Base-by-base conservation (phyloP, 1,139 yeast genomes). In the Petasospora rhodanensis region DNA sequence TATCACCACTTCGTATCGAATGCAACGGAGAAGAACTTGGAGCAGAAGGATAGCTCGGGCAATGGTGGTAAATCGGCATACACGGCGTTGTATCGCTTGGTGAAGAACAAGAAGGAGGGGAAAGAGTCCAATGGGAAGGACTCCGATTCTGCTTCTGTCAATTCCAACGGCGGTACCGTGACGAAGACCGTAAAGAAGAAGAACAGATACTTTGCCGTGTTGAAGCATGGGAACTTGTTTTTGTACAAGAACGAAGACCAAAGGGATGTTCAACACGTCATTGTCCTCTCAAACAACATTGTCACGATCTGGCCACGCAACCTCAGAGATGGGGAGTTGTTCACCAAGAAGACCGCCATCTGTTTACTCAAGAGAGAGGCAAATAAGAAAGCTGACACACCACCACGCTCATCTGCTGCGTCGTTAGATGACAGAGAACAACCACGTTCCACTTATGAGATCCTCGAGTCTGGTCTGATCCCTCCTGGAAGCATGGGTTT, bases 221-320 rank as follows among this genome's bases (percentile, higher is more conserved):
- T 82, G 35, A 80, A 81, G 45, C 96, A 87, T 50, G 95, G 96
- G 0, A 87, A 87, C 51, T 59, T 91, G 35, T 85, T 89, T 51
- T 63, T 91, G 10, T 89, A 84, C 59, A 76, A 76, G 44, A 84
- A 80, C 47, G 81, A 81, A 42, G 64, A 68, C 31, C 66, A 77
- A 50, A 70, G 68, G 38, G 80, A 80, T 49, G 79, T 86, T 14
- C 75, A 76, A 45, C 93, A 85, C 56, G 95, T 84, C 6, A 76
- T 89, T 42, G 89, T 84, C 1, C 59, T 89, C 23, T 72, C 82
- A 5, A 74, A 80, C 48, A 76, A 77, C 47, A 66, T 84, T 31
- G 81, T 86, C 1, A 64, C 83, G 0, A 61, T 87, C n/a, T 91
- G 96, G 96, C 98, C 97, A 2, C 70, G 89, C 16, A 49, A 52